A percentile compares a stretch with the other conserved stretches of the same genome.
These are phyloP conservation scores for Candida boidinii DNA, from an alignment of 805 yeast genomes.

Conservation along the genomic window DNA sequence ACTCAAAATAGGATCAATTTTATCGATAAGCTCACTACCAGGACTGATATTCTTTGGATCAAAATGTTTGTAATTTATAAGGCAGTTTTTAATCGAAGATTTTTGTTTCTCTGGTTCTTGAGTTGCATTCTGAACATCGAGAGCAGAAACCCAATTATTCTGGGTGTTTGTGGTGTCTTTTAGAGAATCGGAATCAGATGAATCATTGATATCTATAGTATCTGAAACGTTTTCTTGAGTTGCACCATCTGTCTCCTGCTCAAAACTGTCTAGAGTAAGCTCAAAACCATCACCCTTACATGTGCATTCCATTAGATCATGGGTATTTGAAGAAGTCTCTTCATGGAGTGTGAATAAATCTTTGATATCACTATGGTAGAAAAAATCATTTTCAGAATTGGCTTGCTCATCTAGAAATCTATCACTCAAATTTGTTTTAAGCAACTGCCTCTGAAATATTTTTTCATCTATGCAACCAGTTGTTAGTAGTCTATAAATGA, in stretches of 20 bases:
- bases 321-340: conserved; percentile 57
- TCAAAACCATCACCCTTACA: conserved; percentile 51
- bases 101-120: conserved; percentile 26
- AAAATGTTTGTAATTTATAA: conserved; percentile 55
- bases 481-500: conserved; percentile 75
- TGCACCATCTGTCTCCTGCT: conserved; percentile 3
- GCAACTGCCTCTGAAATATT: conserved; percentile 83
- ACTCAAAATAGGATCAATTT: conserved; percentile 22
- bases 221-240: too few species aligned
- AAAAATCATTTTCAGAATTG: conserved; percentile 51
- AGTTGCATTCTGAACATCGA: conserved; percentile 29
- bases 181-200: too few species aligned
- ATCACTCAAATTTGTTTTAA: conserved; percentile 73
- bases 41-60: conserved; percentile 30
- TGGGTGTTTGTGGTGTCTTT: conserved; percentile 6
- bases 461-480: conserved; percentile 97
- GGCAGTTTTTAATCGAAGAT: conserved; percentile 45
- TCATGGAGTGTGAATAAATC: conserved; percentile 60
- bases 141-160: conserved; percentile 55
- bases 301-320: conserved; percentile 60
- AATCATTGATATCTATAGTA: too few species aligned
- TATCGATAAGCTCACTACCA: conserved; percentile 1
- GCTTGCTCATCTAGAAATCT: conserved; percentile 44
- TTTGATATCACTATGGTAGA: conserved; percentile 58
- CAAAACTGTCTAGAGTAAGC: conserved; percentile 5